Evolutionary conservation across 495 filamentous ascomycete species (phyloP).

Genomic region (Penicillium argentinense): DNA sequence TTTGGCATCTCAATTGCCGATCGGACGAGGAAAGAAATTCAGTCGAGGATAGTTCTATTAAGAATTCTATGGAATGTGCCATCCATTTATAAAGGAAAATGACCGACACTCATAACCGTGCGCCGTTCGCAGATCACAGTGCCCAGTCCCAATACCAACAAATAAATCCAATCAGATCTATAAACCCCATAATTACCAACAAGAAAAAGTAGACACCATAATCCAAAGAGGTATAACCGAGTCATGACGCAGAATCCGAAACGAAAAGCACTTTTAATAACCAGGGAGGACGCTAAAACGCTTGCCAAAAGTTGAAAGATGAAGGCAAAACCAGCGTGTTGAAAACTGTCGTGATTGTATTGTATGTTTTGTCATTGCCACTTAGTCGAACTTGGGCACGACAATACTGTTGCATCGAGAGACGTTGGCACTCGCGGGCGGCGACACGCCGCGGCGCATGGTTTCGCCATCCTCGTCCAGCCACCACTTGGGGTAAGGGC

Average conservation of each 20-base stretch:
- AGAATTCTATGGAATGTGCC: conserved; percentile 2
- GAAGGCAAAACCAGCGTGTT: conserved; percentile 10
- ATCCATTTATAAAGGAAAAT: not conserved
- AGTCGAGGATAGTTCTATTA: not conserved
- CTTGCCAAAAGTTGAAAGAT: conserved; percentile 13
- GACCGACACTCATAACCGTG: not conserved
- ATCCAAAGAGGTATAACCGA: not conserved
- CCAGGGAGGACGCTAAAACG: conserved; percentile 23
- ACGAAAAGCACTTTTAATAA: conserved; percentile 21
- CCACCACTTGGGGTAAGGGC: conserved; percentile 47
- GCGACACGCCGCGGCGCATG: conserved; percentile 39
- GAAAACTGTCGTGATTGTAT: conserved; percentile 1
- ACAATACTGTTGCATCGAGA: conserved; percentile 43
- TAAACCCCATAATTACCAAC: not conserved
- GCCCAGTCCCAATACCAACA: not conserved
- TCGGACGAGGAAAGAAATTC: too few relatives aligned
- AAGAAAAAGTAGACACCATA: conserved; percentile 3
- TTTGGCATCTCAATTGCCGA: too few relatives aligned
- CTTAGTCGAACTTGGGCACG: conserved; percentile 32
- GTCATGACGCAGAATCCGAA: conserved; percentile 2
- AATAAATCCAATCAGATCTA: not conserved
- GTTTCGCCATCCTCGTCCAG: conserved; percentile 38
- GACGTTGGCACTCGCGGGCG: conserved; percentile 41
- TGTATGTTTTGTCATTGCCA: too few relatives aligned
- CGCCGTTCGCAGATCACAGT: conserved; percentile 1